phyloP scores from a whole-genome alignment of 192 early-diverging fungal genomes.

The Coemansia sp. region DNA sequence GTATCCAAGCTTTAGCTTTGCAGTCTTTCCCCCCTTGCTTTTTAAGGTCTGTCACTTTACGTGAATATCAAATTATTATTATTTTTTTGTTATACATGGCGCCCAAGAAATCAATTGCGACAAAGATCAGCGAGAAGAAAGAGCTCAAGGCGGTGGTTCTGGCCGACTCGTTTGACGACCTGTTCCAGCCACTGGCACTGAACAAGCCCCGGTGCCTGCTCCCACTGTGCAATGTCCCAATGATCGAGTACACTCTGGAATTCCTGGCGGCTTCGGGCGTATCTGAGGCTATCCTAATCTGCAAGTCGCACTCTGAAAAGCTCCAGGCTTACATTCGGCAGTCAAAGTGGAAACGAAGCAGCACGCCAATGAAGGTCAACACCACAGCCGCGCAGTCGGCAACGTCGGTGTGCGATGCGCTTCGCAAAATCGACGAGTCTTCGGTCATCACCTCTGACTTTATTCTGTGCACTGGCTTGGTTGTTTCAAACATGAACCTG shows the following conservation, averaged over 20 bases:
- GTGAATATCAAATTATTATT: background rate
- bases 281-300: conserved; percentile 82
- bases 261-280: conserved; percentile 85
- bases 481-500: conserved; percentile 88
- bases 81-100: conserved; percentile 19
- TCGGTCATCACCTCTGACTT: conserved; percentile 84
- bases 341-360: conserved; percentile 72
- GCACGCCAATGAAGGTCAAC: conserved; percentile 67
- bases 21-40: background rate
- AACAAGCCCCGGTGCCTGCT: conserved; percentile 88
- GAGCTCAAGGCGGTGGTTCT: conserved; percentile 87
- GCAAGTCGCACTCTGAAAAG: conserved; percentile 77
- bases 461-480: conserved; percentile 86
- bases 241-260: conserved; percentile 97
- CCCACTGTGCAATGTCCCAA: conserved; percentile 91
- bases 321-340: conserved; percentile 86
- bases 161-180: conserved; percentile 85
- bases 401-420: conserved; percentile 84
- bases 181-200: conserved; percentile 83
- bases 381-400: conserved; percentile 72
- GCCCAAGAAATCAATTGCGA: conserved; percentile 23
- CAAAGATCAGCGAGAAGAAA: conserved; percentile 56
- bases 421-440: conserved; percentile 84
- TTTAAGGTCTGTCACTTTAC: background rate
- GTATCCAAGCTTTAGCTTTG: conserved; percentile 41